Conservation (phyloP, 2,329 filamentous ascomycete species). For the Hypoxylon sp. region DNA sequence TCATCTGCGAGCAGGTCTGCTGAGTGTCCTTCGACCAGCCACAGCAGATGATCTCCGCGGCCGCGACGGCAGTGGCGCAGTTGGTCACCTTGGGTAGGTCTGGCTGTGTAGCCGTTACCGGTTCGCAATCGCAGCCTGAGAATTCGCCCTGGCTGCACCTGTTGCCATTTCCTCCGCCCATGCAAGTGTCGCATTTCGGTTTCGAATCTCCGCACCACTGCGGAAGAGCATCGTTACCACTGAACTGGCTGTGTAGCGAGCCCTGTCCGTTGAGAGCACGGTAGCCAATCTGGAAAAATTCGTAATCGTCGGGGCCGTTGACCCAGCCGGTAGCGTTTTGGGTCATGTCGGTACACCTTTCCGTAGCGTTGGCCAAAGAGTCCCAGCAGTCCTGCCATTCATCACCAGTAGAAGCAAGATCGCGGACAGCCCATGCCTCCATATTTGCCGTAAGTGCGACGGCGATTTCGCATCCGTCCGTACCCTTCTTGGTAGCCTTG, state of each 20-base stretch:
- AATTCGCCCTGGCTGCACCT: not conserved
- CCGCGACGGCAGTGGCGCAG: not conserved
- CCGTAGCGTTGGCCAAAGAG: slow-evolving; percentile 13
- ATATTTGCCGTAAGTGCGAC: not conserved
- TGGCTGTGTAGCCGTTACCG: not conserved
- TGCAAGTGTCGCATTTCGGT: not conserved
- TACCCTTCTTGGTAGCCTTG: not conserved
- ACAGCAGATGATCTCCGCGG: not conserved
- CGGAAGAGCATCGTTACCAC: not conserved
- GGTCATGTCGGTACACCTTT: slow-evolving; percentile 3
- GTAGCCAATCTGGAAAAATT: slow-evolving; percentile 1
- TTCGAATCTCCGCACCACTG: not conserved
- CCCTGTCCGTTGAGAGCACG: not conserved
- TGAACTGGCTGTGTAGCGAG: not conserved
- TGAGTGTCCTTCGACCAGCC: not conserved
- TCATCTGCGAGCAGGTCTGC: not conserved
- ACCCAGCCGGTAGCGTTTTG: slow-evolving; percentile 1
- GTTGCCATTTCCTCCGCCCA: not conserved
- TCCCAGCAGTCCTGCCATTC: slow-evolving; percentile 15
- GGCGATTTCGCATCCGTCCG: not conserved
- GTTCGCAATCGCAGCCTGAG: not conserved
- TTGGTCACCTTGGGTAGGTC: not conserved
- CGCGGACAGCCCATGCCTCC: not conserved
- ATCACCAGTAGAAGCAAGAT: not conserved
- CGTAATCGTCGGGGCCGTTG: slow-evolving; percentile 8